Evolutionary conservation across 2,329 filamentous ascomycete genomes (phyloP), one percentile per base, ranked within the genome.

Genomic region (Penicillium occitanis): DNA sequence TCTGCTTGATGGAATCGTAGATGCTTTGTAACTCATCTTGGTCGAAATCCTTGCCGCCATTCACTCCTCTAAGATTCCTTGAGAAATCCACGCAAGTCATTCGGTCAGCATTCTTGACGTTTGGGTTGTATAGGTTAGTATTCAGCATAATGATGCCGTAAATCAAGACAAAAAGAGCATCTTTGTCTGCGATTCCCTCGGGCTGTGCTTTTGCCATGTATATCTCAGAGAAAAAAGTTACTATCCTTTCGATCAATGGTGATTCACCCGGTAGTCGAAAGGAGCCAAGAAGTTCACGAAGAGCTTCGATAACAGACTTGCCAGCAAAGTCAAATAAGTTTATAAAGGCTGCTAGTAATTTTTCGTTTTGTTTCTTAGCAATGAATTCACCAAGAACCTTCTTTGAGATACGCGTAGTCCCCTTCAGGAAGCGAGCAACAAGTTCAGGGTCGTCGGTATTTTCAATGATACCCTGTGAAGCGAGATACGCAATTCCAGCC

Each of bases 141-240:
- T 99, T 99, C 65, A 99, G 83, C 87, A 99, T 93, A 77, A 99
- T 97, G 73, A 97, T 96, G 44, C 93, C 95, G 75, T 99, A 99
- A 0, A 91, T 94, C 61, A 99, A 83, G 58, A 99, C 88, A 73
- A 91, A 99, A 25, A 95, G 89, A 7, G 93, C 88, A 76, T 99
- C 95, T 71, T 91, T 90, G 73, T 96, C 89, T 6, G 89, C 90
- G 69, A 98, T 88, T 25, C 89, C 90, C 63, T 90, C 86, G 0
- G 91, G 90, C 30, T 87, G 85, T 5, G 86, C 87, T 67, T 87
- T 87, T 8, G 85, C 81, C 76, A 90, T 91, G 76, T 96, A 99
- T 74, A 91, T 92, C 70, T 94, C 91, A 0, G 92, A 87, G 77
- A 99, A 99, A 11, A 87, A 88, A 4, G 88, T 93, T 44, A 99